These are phyloP conservation scores for Boletellus sp. DNA, from an alignment of 768 basidiomycete species.

Conservation along the genomic window DNA sequence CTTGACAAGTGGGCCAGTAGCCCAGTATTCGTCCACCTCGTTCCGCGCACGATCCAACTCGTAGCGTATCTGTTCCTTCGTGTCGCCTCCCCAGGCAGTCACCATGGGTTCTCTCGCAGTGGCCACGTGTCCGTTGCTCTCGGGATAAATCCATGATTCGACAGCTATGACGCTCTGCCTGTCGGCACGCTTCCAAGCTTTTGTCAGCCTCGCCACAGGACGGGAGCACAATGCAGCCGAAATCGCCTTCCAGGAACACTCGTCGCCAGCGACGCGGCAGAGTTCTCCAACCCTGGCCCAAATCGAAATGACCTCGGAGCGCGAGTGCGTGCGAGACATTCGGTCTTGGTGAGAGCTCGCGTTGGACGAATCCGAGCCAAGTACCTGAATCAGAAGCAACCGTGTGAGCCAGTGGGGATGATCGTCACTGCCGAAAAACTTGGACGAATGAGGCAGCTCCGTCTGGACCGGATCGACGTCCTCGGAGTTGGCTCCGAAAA, in stretches of 20 bases:
- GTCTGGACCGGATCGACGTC: not conserved
- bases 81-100: conserved; percentile 70
- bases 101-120: conserved; percentile 40
- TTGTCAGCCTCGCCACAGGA: conserved; percentile 72
- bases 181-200: conserved; percentile 78
- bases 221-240: conserved; percentile 65
- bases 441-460: conserved; percentile 19
- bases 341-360: conserved; percentile 28
- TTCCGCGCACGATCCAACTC: conserved; percentile 45
- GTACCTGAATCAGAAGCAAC: conserved; percentile 64
- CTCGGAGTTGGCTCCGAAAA: conserved; percentile 34
- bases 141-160: conserved; percentile 63
- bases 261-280: conserved; percentile 69
- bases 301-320: conserved; percentile 66
- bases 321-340: conserved; percentile 61
- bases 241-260: conserved; percentile 77
- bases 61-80: conserved; percentile 43
- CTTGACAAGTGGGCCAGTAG: conserved; percentile 37
- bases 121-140: conserved; percentile 30
- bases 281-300: conserved; percentile 76
- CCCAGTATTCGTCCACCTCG: conserved; percentile 44
- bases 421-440: conserved; percentile 65
- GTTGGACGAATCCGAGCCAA: conserved; percentile 53
- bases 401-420: conserved; percentile 81
- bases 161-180: conserved; percentile 51